Base-by-base conservation (phyloP, 2,329 filamentous ascomycete species). In the Aspergillus fumigatus region DNA sequence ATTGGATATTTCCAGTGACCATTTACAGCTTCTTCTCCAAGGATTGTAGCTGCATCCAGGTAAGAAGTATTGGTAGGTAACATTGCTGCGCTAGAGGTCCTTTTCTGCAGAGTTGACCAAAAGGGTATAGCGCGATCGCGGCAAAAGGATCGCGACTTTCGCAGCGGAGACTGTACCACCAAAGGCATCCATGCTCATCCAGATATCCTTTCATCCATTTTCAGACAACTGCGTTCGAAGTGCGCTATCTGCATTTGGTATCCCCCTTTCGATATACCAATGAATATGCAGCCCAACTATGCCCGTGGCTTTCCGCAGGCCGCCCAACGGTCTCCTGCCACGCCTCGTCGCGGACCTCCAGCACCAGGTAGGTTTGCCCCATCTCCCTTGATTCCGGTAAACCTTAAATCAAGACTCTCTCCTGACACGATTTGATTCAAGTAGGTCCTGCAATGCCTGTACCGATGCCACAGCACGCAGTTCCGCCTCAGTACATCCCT, bases 201-300 rank as follows among this genome's bases (percentile, higher is more conserved):
- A 52, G 41, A 51, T 23, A 19, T 57, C 54, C 32, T 51, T 53
- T 32, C 48, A 25, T 19, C 41, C 26, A 32, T 40, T 48, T 8
- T 51, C 56, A n/a, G 41, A 54, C 50, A 55, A 60, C 45, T 59
- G 45, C 50, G 38, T 58, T 50, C 53, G 54, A 48, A 59, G 38
- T n/a, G 14, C 50, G 56, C 45, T 54, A 43, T 45, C 35, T 23
- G 23, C 48, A 3, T 10, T 21, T 47, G 17, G 47, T 27, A 25
- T 47, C 40, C 25, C 25, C 14, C 27, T 19, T 23, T 53, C 52
- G 26, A 54, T 55, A 55, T 19, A 41, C 49, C 50, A 61, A 75
- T 74, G 69, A 74, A 75, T 61, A 73, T 77, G 68, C 74, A 74
- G 62, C 72, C 73, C 54, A 73, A 71, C 66, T 77, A 74, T 61